Base-by-base conservation (phyloP, 2,329 filamentous ascomycete genomes). In the Microsporum canis region DNA sequence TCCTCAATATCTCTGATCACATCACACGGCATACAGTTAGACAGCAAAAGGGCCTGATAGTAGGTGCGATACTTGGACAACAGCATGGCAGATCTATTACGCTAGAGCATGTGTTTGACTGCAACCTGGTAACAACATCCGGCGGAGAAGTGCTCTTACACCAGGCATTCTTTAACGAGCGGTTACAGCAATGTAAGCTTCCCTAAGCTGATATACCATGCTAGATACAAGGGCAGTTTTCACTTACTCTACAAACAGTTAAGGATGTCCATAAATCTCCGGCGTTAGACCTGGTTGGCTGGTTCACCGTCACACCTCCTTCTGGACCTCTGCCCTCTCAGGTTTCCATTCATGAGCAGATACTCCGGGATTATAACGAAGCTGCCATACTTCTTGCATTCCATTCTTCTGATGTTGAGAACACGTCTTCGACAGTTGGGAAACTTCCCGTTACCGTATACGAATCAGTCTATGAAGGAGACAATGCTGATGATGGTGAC, bases 1-100 rank as follows among this genome's bases (percentile, higher is more conserved):
- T 97, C 66, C 88, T 99, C 76, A 95, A 88, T 66, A 94, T 99
- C 69, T 96, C 92, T 67, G 94, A 99, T 75, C 95, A 95, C 73
- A 91, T 97, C 73, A 95, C 92, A 62, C 85, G 94, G 63, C 91
- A 96, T 74, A 89, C 87, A 0, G 81, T 96, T 61, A 85, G 94
- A 62, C 79, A 84, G 59, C 86, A 91, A 68, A 73, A 79, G 17
- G 88, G 88, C 0, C 90, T 91, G 14, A 82, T 96, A 17, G 83
- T 92, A 2, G 94, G 94, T 61, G 91, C 88, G 59, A 80, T 99
- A n/a, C 77, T 99, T 4, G 94, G 94, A 14, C 89, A 94, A 70
- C 91, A 96, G 68, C 88, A 90, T 78, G 92, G 92, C 23, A 87
- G 90, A 61, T 86, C 92, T 69, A 87, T 96, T 68, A 96, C 89